phyloP scores from a whole-genome alignment of 2,329 filamentous ascomycete genomes.

The Trichophyton mentagrophytes region DNA sequence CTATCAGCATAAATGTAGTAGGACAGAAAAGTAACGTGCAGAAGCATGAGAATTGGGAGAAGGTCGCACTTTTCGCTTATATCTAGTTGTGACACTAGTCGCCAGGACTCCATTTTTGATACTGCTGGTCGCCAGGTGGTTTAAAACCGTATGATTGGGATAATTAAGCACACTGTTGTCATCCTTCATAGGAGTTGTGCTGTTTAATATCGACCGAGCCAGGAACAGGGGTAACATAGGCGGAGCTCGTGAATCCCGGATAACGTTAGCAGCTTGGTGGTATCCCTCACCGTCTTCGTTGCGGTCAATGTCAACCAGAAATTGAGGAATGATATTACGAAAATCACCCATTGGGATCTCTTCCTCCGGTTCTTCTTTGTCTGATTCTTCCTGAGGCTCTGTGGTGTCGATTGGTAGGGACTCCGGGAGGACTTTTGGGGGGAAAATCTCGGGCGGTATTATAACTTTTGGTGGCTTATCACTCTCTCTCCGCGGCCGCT shows the following conservation, averaged over 20 bases:
- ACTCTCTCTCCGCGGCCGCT: slow-evolving; percentile 24
- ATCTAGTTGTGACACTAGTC: slow-evolving; percentile 92
- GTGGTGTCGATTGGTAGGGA: slow-evolving; percentile 17
- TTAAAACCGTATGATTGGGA: slow-evolving; percentile 93
- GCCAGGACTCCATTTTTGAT: slow-evolving; percentile 95
- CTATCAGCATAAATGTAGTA: slow-evolving; percentile 13
- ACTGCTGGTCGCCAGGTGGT: slow-evolving; percentile 92
- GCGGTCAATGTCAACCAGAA: slow-evolving; percentile 71
- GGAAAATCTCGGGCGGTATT: slow-evolving; percentile 29
- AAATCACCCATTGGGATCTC: slow-evolving; percentile 48
- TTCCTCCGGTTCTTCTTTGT: slow-evolving; percentile 42
- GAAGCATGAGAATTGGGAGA: slow-evolving; percentile 3
- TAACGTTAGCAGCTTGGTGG: slow-evolving; percentile 59
- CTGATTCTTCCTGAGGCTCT: slow-evolving; percentile 31
- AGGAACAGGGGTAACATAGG: slow-evolving; percentile 82
- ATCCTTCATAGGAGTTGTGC: slow-evolving; percentile 83
- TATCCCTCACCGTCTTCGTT: slow-evolving; percentile 68
- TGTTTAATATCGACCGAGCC: slow-evolving; percentile 88
- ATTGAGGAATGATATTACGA: slow-evolving; percentile 63
- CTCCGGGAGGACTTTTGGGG: slow-evolving; percentile 33
- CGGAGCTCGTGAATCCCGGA: slow-evolving; percentile 67
- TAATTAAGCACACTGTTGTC: slow-evolving; percentile 95
- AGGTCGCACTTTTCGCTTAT: slow-evolving; percentile 61
- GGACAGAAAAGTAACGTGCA: background rate
- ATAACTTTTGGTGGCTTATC: slow-evolving; percentile 24